Evolutionary conservation across 805 yeast species (phyloP).

Genomic region (Yamadazyma paraphyllophila): DNA sequence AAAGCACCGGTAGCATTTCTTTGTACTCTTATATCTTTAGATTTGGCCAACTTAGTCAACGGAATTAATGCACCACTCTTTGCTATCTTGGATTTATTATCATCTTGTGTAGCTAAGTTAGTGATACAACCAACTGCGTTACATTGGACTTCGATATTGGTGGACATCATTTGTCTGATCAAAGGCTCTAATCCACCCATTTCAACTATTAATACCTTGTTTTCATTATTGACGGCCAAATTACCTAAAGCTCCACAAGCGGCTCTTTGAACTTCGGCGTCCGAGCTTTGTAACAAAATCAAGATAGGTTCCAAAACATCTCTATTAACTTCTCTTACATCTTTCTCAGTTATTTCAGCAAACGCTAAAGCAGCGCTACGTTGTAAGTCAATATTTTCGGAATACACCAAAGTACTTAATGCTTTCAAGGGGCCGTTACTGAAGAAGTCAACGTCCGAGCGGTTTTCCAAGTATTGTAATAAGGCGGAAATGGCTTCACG

Average conservation of each 20-base stretch:
- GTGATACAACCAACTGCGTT: constrained; percentile 99
- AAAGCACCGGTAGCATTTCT: constrained; percentile 98
- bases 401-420: constrained; percentile 85
- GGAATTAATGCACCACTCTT: constrained; percentile 95
- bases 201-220: constrained; percentile 88
- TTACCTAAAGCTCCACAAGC: constrained; percentile 99
- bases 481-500: constrained; percentile 93
- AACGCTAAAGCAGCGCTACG: constrained; percentile 97
- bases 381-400: constrained; percentile 92
- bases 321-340: constrained; percentile 83
- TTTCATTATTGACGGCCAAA: constrained; percentile 93
- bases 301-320: constrained; percentile 93
- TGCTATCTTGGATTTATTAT: constrained; percentile 93
- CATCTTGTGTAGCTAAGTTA: constrained; percentile 96
- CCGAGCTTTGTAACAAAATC: constrained; percentile 79
- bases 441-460: constrained; percentile 87
- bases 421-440: constrained; percentile 84
- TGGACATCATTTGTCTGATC: constrained; percentile 95
- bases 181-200: constrained; percentile 98
- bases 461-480: constrained; percentile 81
- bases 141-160: constrained; percentile 97
- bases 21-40: constrained; percentile 93
- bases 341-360: constrained; percentile 97
- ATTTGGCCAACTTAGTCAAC: constrained; percentile 88
- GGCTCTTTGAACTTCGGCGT: constrained; percentile 95